Percentiles rank a stretch among this genome's conserved stretches.
These are phyloP conservation scores for Globisporangium camurandrum DNA, from an alignment of 352 stramenopile species.

Conservation along the genomic window DNA sequence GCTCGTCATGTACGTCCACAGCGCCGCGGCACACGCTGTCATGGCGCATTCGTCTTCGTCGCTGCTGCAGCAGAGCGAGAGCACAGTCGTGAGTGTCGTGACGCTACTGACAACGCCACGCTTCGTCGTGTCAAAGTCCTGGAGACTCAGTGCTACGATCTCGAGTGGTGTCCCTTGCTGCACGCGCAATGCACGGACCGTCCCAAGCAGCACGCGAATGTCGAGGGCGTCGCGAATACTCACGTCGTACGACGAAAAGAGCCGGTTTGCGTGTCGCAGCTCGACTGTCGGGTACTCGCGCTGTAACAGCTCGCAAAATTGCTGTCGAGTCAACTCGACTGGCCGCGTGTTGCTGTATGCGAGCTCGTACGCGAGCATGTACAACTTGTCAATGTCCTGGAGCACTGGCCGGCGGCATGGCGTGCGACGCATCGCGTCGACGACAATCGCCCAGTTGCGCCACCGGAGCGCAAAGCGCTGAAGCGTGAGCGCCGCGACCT, in stretches of 20 bases:
- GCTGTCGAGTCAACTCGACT: conserved; percentile 27
- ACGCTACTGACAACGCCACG: conserved; percentile 13
- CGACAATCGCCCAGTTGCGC: conserved; percentile 29
- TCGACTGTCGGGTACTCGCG: conserved; percentile 43
- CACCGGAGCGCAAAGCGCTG: conserved; percentile 42
- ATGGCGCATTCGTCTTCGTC: conserved; percentile 35
- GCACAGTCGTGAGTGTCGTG: conserved; percentile 15
- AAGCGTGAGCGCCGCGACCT: conserved; percentile 23
- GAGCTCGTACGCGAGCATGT: conserved; percentile 41
- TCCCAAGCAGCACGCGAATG: conserved; percentile 43
- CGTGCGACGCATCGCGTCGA: conserved; percentile 52
- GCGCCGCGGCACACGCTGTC: conserved; percentile 5
- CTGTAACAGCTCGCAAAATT: conserved; percentile 39
- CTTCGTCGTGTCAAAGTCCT: conserved; percentile 40
- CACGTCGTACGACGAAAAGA: conserved; percentile 60
- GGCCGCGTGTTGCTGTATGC: conserved; percentile 27
- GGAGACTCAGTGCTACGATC: conserved; percentile 29
- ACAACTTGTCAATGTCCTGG: conserved; percentile 62
- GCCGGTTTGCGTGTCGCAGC: conserved; percentile 33
- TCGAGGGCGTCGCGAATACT: conserved; percentile 38
- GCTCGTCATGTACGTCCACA: conserved; percentile 17
- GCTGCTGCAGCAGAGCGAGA: conserved; percentile 34
- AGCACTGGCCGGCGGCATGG: conserved; percentile 47
- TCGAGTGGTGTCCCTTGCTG: conserved; percentile 50
- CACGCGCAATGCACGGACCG: conserved; percentile 40